Base-by-base conservation (phyloP, 164 flowering plant genomes). In the Macadamia tetraphylla region DNA sequence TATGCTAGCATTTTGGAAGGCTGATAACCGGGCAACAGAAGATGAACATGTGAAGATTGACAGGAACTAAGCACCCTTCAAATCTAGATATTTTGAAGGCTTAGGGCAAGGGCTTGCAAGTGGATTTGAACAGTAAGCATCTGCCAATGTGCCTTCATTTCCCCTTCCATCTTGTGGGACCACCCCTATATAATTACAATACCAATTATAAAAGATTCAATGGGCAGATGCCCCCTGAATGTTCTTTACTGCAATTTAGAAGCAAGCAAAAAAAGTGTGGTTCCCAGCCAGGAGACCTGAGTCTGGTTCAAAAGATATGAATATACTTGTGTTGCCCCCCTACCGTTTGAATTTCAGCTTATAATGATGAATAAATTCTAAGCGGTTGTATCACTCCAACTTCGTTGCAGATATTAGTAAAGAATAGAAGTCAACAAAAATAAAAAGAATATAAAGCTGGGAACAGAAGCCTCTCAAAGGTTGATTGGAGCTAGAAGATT, bases 21-120 rank as follows among this genome's bases (percentile, higher is more conserved):
- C 84, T 1, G 92, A 90, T 71, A 71, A 83, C 78, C 90, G 93
- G 93, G 95, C 93, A 61, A 86, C 93, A 0, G 74, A 82, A 77
- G 92, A 93, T 15, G 97, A 92, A 32, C 85, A 60, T 1, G 83
- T 64, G 0, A 88, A 87, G 77, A 87, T 77, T 7, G 76, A 89
- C 73, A 87, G 95, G 95, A 78, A 12, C 10, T 59, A 63, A 17
- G 77, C 91, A 60, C 96, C 96, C 5, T 92, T 90, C 82, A 69
- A 65, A 31, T 93, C 90, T 30, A 73, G 74, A 35, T 35, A 58
- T 67, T 82, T 65, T 75, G 73, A 2, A 67, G 58, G 32, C 87
- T 86, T 56, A 71, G 77, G 64, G 67, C 91, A 66, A 77, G 82
- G 53, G 89, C 90, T 53, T 92, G 92, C 78, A 74, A 77, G 64